A percentile compares a stretch with the other conserved stretches of the same genome.
phyloP scores from a whole-genome alignment of 169 alveolate species.

The Besnoitia besnoiti region DNA sequence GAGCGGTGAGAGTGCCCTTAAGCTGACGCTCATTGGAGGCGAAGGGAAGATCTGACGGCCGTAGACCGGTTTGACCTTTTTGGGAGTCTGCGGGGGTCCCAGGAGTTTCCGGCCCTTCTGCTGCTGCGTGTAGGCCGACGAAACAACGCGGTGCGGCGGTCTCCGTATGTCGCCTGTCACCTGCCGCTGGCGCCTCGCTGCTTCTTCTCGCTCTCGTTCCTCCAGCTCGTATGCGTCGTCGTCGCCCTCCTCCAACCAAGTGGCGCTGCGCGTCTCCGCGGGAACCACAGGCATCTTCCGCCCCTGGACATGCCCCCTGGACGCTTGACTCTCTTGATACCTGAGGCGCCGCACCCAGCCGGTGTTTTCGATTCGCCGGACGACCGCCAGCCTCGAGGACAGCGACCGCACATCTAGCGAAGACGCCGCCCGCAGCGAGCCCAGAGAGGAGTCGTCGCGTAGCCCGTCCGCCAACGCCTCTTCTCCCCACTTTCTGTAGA shows the following conservation, averaged over 20 bases:
- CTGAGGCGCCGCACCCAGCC: conserved; percentile 13
- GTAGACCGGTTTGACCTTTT: background rate
- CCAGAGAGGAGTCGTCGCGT: no score
- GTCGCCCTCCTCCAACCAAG: background rate
- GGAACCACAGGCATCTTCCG: background rate
- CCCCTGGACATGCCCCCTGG: background rate
- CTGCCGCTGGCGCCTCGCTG: background rate
- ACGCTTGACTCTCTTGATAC: background rate
- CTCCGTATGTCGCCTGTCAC: background rate
- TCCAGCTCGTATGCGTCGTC: background rate
- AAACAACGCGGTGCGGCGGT: background rate
- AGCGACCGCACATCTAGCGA: background rate
- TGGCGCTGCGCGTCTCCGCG: background rate
- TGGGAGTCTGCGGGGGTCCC: background rate
- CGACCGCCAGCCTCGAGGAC: background rate
- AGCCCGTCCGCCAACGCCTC: no score
- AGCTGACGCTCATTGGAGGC: background rate
- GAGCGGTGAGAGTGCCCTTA: background rate
- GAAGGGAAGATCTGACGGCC: background rate
- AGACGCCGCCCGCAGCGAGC: background rate
- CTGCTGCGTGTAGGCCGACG: conserved; percentile 2
- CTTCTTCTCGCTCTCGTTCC: background rate
- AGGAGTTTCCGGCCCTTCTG: background rate
- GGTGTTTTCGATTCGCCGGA: background rate
- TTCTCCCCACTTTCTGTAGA: no score